These are phyloP conservation scores for Tolypocladium nubicola DNA, from an alignment of 2,329 filamentous ascomycete species.

Conservation along the genomic window DNA sequence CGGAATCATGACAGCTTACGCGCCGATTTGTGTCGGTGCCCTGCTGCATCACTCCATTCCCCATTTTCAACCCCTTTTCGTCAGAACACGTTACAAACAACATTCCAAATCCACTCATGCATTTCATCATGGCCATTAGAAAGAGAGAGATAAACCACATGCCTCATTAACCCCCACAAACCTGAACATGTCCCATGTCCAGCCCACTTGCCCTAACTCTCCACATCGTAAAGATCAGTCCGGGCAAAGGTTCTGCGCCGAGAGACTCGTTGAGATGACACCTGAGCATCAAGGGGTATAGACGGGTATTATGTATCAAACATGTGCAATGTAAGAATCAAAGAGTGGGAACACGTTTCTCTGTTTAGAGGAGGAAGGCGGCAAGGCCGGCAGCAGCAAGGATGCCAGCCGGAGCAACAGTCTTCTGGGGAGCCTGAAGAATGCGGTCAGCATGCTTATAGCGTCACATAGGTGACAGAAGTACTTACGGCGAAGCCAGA, in stretches of 20 bases:
- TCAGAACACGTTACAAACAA: constrained; percentile 5
- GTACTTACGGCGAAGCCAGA: constrained; percentile 18
- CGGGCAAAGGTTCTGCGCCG: constrained; percentile 10
- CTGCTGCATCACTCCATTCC: background rate
- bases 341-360: constrained; percentile 8
- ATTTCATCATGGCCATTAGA: constrained; percentile 22
- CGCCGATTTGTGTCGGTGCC: background rate
- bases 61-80: background rate
- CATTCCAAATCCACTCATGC: constrained; percentile 11
- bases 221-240: constrained; percentile 16
- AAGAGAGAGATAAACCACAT: constrained; percentile 23
- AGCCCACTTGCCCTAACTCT: constrained; percentile 16
- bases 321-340: constrained; percentile 24
- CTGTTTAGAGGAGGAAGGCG: constrained; percentile 34
- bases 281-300: constrained; percentile 16
- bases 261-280: constrained; percentile 13
- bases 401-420: constrained; percentile 34
- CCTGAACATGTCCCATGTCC: constrained; percentile 16
- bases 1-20: background rate
- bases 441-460: background rate
- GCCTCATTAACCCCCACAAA: constrained; percentile 21
- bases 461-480: too few species aligned
- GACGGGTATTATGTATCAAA: constrained; percentile 31
- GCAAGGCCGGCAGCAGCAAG: constrained; percentile 39
- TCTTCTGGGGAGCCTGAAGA: constrained; percentile 25